A percentile compares a stretch with the other conserved stretches of the same genome.
These are phyloP conservation scores for Daedaleopsis sinensis DNA, from an alignment of 768 basidiomycete species.

Conservation along the genomic window DNA sequence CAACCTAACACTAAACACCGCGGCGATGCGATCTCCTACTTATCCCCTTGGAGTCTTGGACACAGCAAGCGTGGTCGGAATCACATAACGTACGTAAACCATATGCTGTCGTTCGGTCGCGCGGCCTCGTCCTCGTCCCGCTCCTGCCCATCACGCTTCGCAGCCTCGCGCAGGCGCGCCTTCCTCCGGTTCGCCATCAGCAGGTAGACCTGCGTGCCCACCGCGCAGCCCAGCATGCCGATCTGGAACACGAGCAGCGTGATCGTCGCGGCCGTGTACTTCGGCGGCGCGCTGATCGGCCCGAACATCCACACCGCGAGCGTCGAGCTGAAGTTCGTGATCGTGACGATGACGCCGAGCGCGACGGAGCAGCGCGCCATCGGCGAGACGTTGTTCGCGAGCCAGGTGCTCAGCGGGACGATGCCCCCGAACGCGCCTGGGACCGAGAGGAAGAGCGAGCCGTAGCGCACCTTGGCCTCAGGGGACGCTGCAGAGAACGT, in stretches of 20 bases:
- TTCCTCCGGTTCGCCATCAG: slow-evolving; percentile 5
- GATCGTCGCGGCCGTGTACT: slow-evolving; percentile 51
- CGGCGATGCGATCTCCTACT: too few relatives aligned
- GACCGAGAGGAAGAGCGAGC: slow-evolving; percentile 57
- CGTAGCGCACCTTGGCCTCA: slow-evolving; percentile 49
- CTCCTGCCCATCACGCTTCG: background rate
- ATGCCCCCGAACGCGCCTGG: slow-evolving; percentile 55
- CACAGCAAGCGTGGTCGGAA: too few relatives aligned
- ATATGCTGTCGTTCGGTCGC: slow-evolving; percentile 11
- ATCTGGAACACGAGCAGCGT: slow-evolving; percentile 40
- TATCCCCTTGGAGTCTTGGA: too few relatives aligned
- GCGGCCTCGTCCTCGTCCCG: background rate
- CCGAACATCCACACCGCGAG: slow-evolving; percentile 64
- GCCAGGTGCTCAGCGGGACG: slow-evolving; percentile 60
- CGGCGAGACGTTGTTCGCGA: slow-evolving; percentile 62
- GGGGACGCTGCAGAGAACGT: slow-evolving; percentile 26
- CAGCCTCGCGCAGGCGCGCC: background rate
- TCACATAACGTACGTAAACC: slow-evolving; percentile 15
- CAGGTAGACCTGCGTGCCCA: slow-evolving; percentile 1
- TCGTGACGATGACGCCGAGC: slow-evolving; percentile 58
- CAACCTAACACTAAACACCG: too few relatives aligned
- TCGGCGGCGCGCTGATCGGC: slow-evolving; percentile 48
- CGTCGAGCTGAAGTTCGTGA: slow-evolving; percentile 63
- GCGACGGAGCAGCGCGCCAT: slow-evolving; percentile 58
- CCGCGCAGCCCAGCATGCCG: slow-evolving; percentile 30